These are phyloP conservation scores for Hypomontagnella monticulosa DNA, from an alignment of 495 filamentous ascomycete species.

Conservation along the genomic window DNA sequence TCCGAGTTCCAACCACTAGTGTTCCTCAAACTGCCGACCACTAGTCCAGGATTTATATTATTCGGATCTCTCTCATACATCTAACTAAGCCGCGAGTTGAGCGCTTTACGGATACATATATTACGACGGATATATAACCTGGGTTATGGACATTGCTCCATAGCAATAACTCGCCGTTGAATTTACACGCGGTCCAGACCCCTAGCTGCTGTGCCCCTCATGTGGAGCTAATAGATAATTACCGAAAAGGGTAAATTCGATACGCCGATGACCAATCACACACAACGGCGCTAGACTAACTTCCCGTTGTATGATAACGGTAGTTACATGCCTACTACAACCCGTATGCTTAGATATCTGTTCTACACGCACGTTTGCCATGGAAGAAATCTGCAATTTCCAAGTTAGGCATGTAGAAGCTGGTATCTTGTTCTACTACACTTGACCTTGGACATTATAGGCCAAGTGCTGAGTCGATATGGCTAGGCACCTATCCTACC, in stretches of 20 bases:
- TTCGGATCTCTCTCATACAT: constrained; percentile 1
- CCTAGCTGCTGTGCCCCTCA: constrained; percentile 2
- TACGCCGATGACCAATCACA: constrained; percentile 23
- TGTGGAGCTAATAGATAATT: constrained; percentile 24
- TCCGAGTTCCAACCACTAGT: constrained; percentile 19
- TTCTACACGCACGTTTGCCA: background rate
- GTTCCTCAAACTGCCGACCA: constrained; percentile 14
- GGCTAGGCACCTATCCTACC: no score
- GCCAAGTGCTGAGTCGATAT: no score
- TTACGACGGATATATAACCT: constrained; percentile 9
- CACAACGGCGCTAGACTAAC: constrained; percentile 1
- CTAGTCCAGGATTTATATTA: constrained; percentile 10
- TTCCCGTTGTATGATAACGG: constrained; percentile 23
- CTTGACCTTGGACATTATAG: no score
- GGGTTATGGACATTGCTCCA: constrained; percentile 16
- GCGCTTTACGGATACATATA: constrained; percentile 13
- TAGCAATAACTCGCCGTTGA: constrained; percentile 17
- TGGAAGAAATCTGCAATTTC: no score
- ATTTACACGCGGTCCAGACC: constrained; percentile 30
- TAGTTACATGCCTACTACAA: constrained; percentile 11
- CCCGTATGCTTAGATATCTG: constrained; percentile 9
- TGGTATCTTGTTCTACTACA: no score
- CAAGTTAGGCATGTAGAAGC: no score
- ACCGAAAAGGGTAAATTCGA: constrained; percentile 39
- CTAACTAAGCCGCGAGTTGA: constrained; percentile 5